Conservation (phyloP, 495 filamentous ascomycete species). For the Pyronema omphalodes region DNA sequence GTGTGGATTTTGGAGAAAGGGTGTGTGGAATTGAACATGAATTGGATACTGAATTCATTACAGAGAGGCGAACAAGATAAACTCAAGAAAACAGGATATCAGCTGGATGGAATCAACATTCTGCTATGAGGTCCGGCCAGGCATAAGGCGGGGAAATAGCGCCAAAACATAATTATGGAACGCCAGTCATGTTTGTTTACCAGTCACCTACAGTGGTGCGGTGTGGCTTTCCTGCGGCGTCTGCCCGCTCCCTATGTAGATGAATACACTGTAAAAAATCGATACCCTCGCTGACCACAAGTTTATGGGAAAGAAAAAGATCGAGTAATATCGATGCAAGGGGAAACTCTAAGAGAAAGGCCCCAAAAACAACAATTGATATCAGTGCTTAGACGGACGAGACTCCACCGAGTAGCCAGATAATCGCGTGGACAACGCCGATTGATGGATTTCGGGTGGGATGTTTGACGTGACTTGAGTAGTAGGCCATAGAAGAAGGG, state of each 20-base stretch:
- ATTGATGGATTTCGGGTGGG: conserved; percentile 17
- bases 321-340: neutral
- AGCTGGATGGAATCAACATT: neutral
- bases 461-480: conserved; percentile 23
- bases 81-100: neutral
- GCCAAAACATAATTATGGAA: neutral
- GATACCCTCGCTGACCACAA: neutral
- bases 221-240: too few relatives aligned
- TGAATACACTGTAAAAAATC: neutral
- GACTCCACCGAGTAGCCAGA: conserved; percentile 1
- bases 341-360: neutral
- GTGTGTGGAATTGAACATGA: neutral
- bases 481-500: neutral
- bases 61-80: too few relatives aligned
- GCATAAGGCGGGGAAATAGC: neutral
- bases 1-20: neutral
- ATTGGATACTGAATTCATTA: too few relatives aligned
- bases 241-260: neutral
- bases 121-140: neutral
- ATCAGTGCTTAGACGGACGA: neutral
- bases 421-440: conserved; percentile 24
- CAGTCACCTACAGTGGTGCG: neutral
- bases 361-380: neutral
- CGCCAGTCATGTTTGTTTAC: neutral
- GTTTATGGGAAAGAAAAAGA: neutral